These are phyloP conservation scores for Solanum paucissectum DNA, from an alignment of 257 asterid genomes.

Conservation along the genomic window DNA sequence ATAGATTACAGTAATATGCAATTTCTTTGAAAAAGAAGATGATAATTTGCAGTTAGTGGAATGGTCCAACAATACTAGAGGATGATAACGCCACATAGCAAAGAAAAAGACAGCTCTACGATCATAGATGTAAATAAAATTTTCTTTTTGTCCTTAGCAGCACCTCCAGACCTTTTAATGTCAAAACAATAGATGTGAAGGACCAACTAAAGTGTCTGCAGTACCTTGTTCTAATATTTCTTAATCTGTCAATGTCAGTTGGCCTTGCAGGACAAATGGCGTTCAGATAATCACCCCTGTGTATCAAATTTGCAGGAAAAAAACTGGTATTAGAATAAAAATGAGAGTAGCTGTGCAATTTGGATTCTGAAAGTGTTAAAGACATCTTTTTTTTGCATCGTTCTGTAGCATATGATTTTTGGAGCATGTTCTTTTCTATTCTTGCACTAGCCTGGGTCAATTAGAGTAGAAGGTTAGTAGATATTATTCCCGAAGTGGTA, in stretches of 20 bases:
- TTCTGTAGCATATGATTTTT: not conserved
- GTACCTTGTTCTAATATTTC: conserved; percentile 53
- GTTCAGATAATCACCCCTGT: conserved; percentile 62
- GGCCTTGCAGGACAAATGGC: conserved; percentile 55
- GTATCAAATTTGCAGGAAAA: conserved; percentile 8
- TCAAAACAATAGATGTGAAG: not conserved
- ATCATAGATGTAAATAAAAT: not conserved
- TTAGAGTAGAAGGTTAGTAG: not conserved
- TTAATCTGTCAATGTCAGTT: conserved; percentile 19
- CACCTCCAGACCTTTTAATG: not conserved
- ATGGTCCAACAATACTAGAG: not conserved
- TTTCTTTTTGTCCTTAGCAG: not conserved
- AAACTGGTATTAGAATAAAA: not conserved
- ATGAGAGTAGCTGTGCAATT: not conserved
- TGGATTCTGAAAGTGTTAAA: not conserved
- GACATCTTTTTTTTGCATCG: not conserved
- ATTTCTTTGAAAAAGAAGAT: not conserved
- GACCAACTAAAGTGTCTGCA: not conserved
- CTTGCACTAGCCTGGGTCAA: not conserved
- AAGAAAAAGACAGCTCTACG: not conserved
- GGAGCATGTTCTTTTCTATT: not conserved
- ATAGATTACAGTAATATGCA: not conserved
- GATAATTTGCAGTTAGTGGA: not conserved
- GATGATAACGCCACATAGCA: not conserved
- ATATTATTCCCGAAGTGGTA: not conserved